Evolutionary conservation across 2,329 filamentous ascomycete species (phyloP), one percentile per base, ranked within the genome.

Genomic region (Dothideomycetidae sp.): DNA sequence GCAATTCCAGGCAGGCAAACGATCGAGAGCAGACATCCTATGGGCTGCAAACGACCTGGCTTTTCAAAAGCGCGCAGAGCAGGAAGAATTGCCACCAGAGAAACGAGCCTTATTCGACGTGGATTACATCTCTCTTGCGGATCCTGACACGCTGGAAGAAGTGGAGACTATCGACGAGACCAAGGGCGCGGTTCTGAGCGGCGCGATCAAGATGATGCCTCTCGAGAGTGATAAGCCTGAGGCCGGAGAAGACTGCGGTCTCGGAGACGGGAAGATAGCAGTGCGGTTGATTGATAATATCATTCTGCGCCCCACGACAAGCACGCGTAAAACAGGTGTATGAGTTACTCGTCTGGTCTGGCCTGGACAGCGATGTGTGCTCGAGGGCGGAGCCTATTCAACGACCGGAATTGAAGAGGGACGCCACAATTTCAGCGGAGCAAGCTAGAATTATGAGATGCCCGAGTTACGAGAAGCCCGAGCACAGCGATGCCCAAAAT

Each of bases 201-300:
- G 83, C 3, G 90, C 90, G 0, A 66, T 98, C 41, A 90, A 82
- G 61, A 93, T 98, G 79, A 55, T 83, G 31, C 81, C 85, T 0
- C 64, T 93, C 2, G 81, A 92, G 53, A 68, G 73, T 36, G 67
- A 77, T 1, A 28, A 12, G 7, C 7, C n/a, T n/a, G 68, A 66
- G 33, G 62, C 73, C 4, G 81, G 71, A 1, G 86, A 96, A 56
- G 76, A 85, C 46, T 57, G 66, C 17, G 73, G 72, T 3, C 58
- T 86, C 16, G 85, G 85, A 3, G 74, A 72, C 39, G 77, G 75
- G 3, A 78, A 78, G 1, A 81, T 82, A 11, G 56, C 76, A 1
- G 90, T 98, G 33, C 70, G 90, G 44, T 62, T 98, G 58, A 94
- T 98, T 55, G 90, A 98, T 54, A 98, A 98, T 52, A 77, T 96